phyloP scores from a whole-genome alignment of 805 yeast genomes.

The Ogataea pignaliae region DNA sequence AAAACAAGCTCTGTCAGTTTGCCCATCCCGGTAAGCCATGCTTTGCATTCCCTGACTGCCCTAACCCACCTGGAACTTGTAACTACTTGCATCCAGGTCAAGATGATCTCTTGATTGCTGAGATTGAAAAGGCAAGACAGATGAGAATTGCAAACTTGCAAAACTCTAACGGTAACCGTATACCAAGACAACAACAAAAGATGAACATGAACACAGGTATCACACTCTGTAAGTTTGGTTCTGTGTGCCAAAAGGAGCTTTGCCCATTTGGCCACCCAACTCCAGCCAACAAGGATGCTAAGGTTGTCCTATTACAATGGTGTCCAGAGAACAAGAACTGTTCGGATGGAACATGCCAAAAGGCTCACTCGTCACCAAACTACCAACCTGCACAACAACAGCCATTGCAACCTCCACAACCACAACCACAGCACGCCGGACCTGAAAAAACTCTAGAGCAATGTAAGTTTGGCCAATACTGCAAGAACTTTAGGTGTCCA shows the following conservation, averaged over 20 bases:
- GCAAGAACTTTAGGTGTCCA: conserved; percentile 76
- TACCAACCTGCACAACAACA: conserved; percentile 27
- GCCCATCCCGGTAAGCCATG: conserved; percentile 81
- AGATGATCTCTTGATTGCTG: conserved; percentile 69
- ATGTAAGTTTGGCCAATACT: conserved; percentile 72
- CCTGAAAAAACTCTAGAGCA: conserved; percentile 63
- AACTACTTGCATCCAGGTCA: conserved; percentile 80
- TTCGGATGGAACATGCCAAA: conserved; percentile 54
- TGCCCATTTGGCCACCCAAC: conserved; percentile 94
- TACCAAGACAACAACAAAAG: conserved; percentile 31
- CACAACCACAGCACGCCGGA: neutral
- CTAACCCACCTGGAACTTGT: conserved; percentile 79
- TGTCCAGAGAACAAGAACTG: conserved; percentile 70
- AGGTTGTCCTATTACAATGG: conserved; percentile 67
- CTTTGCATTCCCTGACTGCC: conserved; percentile 70
- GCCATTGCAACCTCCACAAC: conserved; percentile 18
- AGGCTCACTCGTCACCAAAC: conserved; percentile 80
- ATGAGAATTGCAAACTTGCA: conserved; percentile 17
- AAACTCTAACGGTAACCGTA: conserved; percentile 32
- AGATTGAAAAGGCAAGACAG: conserved; percentile 55
- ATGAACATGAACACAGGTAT: conserved; percentile 34
- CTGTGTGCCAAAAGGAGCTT: conserved; percentile 65
- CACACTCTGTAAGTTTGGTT: conserved; percentile 72
- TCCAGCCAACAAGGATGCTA: conserved; percentile 72
- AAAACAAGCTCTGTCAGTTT: conserved; percentile 58